Base-by-base conservation (phyloP, 2,329 filamentous ascomycete species). In the Ascochyta viciae-villosae region DNA sequence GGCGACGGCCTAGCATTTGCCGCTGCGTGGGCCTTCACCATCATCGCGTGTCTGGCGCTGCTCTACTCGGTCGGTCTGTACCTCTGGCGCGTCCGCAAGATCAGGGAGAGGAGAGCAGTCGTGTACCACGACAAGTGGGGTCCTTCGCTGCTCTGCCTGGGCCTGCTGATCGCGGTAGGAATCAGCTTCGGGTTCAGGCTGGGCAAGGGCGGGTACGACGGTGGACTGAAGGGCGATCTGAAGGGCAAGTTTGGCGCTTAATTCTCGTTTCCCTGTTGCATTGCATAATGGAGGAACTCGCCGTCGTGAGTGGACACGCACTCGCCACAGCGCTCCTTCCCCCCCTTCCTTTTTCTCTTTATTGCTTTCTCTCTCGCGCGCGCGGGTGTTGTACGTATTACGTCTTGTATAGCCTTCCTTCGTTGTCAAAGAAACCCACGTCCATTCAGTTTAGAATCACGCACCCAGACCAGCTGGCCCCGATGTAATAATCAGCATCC, bases 101-200 rank as follows among this genome's bases (percentile, higher is more conserved):
- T 98, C 71, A 86, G 91, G 63, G 88, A 89, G 65, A 84, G 94
- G 48, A 87, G 88, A 61, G 91, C 90, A n/a, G 92, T 94, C 37
- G 89, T 87, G 66, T 99, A 95, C 76, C 95, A 98, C 74, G 95
- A 99, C 75, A 88, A 87, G 65, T 90, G 88, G 83, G 95, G 95
- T 0, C 94, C 95, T 0, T 92, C 84, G 4, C 78, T 87, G 22
- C 82, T 99, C 29, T 96, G 92, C 66, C 68, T 83, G 8, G 85
- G 90, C 3, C 76, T 98, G 49, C 84, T 97, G 38, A 78, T 83
- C 0, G 91, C 92, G 3, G 87, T 97, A 10, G 80, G 83, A 4
- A 73, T 96, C 24, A 96, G 95, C 75, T 96, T 96, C 81, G 89
- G 78, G 4, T 88, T 92, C 67, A 87, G 94, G 60, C 83, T 91